Conservation (phyloP, 2,329 filamentous ascomycete genomes). For the Pseudogymnoascus sp. region DNA sequence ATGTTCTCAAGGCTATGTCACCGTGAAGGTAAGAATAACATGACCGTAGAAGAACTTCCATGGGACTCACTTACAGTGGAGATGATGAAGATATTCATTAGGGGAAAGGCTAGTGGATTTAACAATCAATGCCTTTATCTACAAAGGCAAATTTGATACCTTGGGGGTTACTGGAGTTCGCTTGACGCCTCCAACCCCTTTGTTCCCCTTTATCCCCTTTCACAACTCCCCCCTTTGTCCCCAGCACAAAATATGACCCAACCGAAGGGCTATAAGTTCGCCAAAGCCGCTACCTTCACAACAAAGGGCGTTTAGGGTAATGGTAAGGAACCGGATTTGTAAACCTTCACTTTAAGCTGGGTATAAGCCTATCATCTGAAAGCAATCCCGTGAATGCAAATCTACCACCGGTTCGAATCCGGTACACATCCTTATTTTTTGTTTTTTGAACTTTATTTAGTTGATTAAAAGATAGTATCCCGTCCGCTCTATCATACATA, state of each 20-base stretch:
- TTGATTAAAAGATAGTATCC: not conserved
- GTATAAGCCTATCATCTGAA: not conserved
- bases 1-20: too few species aligned
- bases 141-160: not conserved
- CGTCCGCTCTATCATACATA: too few species aligned
- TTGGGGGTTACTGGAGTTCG: not conserved
- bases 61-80: not conserved
- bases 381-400: not conserved
- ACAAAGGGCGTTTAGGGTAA: not conserved
- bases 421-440: not conserved
- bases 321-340: not conserved
- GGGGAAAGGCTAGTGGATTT: too few species aligned
- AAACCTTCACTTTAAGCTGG: not conserved
- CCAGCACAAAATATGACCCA: not conserved
- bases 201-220: not conserved
- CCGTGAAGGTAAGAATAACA: not conserved
- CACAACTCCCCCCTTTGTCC: not conserved
- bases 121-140: too few species aligned
- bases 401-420: not conserved
- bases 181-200: not conserved
- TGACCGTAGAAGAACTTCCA: too few species aligned
- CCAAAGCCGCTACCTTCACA: not conserved
- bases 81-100: not conserved
- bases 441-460: not conserved
- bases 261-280: not conserved